Conservation (phyloP, 1,284 basidiomycete species). For the Phylloboletellus chloephorus region DNA sequence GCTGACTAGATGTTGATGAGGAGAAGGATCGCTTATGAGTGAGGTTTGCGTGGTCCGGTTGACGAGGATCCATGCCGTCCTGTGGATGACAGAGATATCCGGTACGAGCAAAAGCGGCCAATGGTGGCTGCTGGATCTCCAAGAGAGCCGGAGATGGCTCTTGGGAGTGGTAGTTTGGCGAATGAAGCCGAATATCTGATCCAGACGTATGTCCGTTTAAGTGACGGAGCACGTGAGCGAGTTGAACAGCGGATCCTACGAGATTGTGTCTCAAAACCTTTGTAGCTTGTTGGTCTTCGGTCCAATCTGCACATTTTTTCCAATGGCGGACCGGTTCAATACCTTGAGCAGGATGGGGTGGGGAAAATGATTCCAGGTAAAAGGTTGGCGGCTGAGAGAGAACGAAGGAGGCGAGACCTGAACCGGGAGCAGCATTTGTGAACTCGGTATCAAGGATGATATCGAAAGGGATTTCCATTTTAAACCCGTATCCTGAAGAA, state of each 20-base stretch:
- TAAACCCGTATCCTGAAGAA: conserved; percentile 66
- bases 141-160: conserved; percentile 30
- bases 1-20: conserved; percentile 8
- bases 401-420: conserved; percentile 56
- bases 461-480: conserved; percentile 76
- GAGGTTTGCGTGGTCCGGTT: conserved; percentile 7
- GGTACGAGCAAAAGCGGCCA: conserved; percentile 21
- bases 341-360: conserved; percentile 29
- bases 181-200: conserved; percentile 37
- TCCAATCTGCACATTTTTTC: conserved; percentile 72
- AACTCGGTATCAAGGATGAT: conserved; percentile 56
- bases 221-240: conserved; percentile 52
- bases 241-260: conserved; percentile 57
- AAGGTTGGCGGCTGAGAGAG: conserved; percentile 63
- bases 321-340: conserved; percentile 42
- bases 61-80: conserved; percentile 10
- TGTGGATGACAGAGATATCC: conserved; percentile 17
- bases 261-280: conserved; percentile 61
- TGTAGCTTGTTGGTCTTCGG: conserved; percentile 67
- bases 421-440: conserved; percentile 48
- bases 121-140: conserved; percentile 40
- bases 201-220: conserved; percentile 38
- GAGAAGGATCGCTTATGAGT: conserved; percentile 21
- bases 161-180: conserved; percentile 29
- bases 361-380: conserved; percentile 49